These are phyloP conservation scores for Aspergillus floridensis DNA, from an alignment of 2,329 filamentous ascomycete genomes.

Conservation along the genomic window DNA sequence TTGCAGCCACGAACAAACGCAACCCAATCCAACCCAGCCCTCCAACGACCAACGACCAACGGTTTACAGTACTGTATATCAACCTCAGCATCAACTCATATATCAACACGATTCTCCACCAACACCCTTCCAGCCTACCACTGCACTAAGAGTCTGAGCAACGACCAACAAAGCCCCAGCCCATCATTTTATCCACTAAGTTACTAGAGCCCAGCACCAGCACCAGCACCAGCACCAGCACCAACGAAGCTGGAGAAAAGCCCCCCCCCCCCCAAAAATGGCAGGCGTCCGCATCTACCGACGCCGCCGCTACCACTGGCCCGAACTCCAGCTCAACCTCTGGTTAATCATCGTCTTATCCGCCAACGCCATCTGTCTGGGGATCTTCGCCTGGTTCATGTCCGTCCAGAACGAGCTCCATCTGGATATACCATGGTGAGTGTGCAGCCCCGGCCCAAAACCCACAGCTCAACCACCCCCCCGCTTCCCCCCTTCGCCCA, in stretches of 20 bases:
- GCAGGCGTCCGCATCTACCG: conserved; percentile 29
- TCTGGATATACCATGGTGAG: conserved; percentile 61
- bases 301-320: conserved; percentile 59
- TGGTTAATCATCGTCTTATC: conserved; percentile 64
- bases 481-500: neutral
- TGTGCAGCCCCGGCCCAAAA: neutral
- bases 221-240: neutral
- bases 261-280: conserved; percentile 21
- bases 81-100: neutral
- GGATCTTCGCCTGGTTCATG: conserved; percentile 61
- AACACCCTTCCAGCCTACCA: too few species aligned
- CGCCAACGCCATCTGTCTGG: conserved; percentile 56
- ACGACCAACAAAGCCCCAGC: too few species aligned
- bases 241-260: neutral
- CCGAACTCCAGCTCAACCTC: conserved; percentile 62
- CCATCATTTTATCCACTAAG: too few species aligned
- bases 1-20: too few species aligned
- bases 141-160: too few species aligned
- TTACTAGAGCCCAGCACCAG: neutral
- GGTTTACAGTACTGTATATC: too few species aligned
- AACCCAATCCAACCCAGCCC: too few species aligned
- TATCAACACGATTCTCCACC: neutral
- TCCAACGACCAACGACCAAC: too few species aligned
- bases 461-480: too few species aligned
- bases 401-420: conserved; percentile 55